Evolutionary conservation across 108 stramenopile genomes (phyloP), one percentile per base, ranked within the genome.

Genomic region (Nannochloropsis oceanica): DNA sequence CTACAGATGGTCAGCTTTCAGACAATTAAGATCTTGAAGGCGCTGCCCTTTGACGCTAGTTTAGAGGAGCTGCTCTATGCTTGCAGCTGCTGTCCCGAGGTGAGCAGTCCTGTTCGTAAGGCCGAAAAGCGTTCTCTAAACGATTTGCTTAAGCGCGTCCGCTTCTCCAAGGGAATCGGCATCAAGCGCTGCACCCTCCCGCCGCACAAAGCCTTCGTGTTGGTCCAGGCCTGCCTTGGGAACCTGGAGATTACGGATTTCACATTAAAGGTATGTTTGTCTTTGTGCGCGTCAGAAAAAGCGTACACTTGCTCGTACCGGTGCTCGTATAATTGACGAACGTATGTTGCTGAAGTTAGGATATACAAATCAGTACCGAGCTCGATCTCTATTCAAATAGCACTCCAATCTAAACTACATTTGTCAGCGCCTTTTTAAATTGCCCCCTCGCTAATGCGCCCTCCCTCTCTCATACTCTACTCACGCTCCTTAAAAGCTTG

Each of bases 101-200:
- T 91, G 3, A 83, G 82, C 79, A 85, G 26, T 25, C 87, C 90
- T 1, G 81, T 91, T 20, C 85, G 90, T 0, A 84, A 87, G 1
- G 42, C 81, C 12, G 90, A 91, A n/a, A 91, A 91, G 85, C 87
- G 87, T 7, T 20, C 44, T 1, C 80, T 91, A 42, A 89, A 89
- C 84, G 88, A 89, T 22, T 84, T 89, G 27, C 88, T 86, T 27
- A 86, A 83, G 82, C 25, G 81, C 44, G 88, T 89, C 9, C 88
- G 89, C 81, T 89, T 42, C 25, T 24, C 84, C 14, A 42, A 73
- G 9, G 59, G 59, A n/a, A 18, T 27, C 26, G 43, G 42, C 18
- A 79, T 84, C 3, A 79, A 79, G 83, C 18, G 18, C 43, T 43
- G 79, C 73, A 73, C 59, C 22, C 59, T n/a, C n/a, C 59, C 59